These are phyloP conservation scores for Phytopythium kandeliae DNA, from an alignment of 352 stramenopile species.

Conservation along the genomic window DNA sequence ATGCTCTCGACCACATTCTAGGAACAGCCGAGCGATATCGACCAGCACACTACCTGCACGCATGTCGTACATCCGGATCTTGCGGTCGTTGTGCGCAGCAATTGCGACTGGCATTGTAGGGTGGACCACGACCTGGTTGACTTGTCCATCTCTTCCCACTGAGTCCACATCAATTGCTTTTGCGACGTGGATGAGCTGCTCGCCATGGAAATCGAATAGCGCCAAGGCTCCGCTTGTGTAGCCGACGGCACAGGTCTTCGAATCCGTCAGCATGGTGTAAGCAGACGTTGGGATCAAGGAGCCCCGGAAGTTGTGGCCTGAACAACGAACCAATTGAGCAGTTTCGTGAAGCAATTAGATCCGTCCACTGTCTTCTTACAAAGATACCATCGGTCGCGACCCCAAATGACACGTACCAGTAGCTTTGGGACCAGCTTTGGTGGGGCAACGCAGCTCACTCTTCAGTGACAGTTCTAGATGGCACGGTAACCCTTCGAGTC, in stretches of 20 bases:
- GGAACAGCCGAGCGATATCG: too few relatives aligned
- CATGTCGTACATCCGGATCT: conserved; percentile 86
- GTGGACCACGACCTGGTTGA: conserved; percentile 75
- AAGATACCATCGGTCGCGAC: too few relatives aligned
- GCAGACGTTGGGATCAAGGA: conserved; percentile 69
- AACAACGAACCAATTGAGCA: neutral
- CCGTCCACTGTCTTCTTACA: too few relatives aligned
- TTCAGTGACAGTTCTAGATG: conserved; percentile 65
- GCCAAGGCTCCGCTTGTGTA: conserved; percentile 68
- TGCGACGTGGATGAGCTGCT: conserved; percentile 72
- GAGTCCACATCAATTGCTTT: conserved; percentile 63
- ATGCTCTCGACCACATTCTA: too few relatives aligned
- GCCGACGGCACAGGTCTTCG: conserved; percentile 74
- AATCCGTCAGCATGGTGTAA: conserved; percentile 60
- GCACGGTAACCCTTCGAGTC: neutral
- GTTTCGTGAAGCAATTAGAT: too few relatives aligned
- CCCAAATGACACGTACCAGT: conserved; percentile 33
- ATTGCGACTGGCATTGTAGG: conserved; percentile 82
- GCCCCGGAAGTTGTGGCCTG: conserved; percentile 41
- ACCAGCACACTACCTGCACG: conserved; percentile 34
- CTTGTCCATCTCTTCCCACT: conserved; percentile 54
- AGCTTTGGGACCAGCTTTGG: conserved; percentile 48
- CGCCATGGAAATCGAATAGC: conserved; percentile 72
- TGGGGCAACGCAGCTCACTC: conserved; percentile 57
- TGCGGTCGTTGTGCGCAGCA: conserved; percentile 74